These are phyloP conservation scores for Rhizopus stolonifer DNA, from an alignment of 371 early-diverging fungal genomes.

Conservation along the genomic window DNA sequence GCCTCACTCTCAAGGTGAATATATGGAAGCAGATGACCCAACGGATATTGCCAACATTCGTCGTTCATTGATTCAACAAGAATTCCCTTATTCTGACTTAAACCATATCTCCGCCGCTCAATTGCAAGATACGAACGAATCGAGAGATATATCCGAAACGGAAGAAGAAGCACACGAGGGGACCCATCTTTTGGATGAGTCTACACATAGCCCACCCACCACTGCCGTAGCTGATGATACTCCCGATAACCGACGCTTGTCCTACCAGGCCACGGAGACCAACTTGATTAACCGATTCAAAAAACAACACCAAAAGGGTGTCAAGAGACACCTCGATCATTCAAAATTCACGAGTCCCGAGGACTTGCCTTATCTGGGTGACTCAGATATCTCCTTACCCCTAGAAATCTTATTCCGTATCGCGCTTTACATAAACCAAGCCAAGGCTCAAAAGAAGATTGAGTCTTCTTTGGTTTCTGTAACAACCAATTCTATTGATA, in stretches of 20 bases:
- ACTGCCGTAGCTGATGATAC: conserved; percentile 4
- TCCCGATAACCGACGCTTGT: background rate
- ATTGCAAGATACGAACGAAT: conserved; percentile 2
- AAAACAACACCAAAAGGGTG: conserved; percentile 14
- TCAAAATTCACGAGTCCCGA: conserved; percentile 36
- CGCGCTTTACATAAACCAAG: conserved; percentile 51
- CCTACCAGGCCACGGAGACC: background rate
- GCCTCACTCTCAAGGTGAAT: conserved; percentile 18
- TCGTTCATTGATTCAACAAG: conserved; percentile 29
- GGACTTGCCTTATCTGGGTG: conserved; percentile 40
- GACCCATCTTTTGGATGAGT: conserved; percentile 9
- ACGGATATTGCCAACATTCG: conserved; percentile 33
- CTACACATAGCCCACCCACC: conserved; percentile 5
- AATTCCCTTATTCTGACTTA: conserved; percentile 33
- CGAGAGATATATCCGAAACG: background rate
- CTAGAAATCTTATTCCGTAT: conserved; percentile 58
- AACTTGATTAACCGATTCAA: conserved; percentile 7
- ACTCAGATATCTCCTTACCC: conserved; percentile 56
- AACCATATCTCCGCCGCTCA: conserved; percentile 17
- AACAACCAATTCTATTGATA: conserved; percentile 45
- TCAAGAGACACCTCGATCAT: conserved; percentile 19
- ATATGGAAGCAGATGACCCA: conserved; percentile 34
- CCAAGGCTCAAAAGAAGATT: conserved; percentile 45
- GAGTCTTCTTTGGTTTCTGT: conserved; percentile 52
- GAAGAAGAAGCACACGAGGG: conserved; percentile 9